Evolutionary conservation across 2,329 filamentous ascomycete genomes (phyloP).

Genomic region (Capronia epimyces): DNA sequence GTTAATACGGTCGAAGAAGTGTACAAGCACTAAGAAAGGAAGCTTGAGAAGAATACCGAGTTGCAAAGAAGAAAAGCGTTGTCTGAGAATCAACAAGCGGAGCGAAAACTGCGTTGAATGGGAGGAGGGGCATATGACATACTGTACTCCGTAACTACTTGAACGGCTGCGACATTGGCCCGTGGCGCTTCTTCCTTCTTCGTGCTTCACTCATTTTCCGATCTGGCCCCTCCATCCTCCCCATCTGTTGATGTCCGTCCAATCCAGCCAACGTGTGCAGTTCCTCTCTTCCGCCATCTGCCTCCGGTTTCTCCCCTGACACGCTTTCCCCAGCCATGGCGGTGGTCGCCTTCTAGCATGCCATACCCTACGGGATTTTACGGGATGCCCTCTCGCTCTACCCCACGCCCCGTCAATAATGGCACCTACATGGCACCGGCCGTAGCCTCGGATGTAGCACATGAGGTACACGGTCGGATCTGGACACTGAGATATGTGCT

Average conservation of each 20-base stretch:
- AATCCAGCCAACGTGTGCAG: background rate
- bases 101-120: background rate
- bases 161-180: background rate
- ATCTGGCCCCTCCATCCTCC: background rate
- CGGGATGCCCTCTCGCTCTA: background rate
- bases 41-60: background rate
- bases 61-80: background rate
- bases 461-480: background rate
- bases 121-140: conserved; percentile 1
- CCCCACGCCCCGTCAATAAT: background rate
- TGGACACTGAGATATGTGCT: background rate
- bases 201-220: background rate
- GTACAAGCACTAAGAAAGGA: background rate
- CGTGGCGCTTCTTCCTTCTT: background rate
- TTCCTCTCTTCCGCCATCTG: background rate
- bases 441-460: background rate
- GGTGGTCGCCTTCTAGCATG: background rate
- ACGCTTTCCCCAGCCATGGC: background rate
- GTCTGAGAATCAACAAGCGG: background rate
- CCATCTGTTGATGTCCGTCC: background rate
- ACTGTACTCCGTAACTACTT: background rate
- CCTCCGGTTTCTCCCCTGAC: background rate
- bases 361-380: background rate
- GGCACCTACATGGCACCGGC: background rate
- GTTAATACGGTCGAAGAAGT: background rate